Percentiles rank a stretch among this genome's conserved stretches.
Conservation (phyloP, 305 asterid genomes). For the Stenogyne calaminthoides region DNA sequence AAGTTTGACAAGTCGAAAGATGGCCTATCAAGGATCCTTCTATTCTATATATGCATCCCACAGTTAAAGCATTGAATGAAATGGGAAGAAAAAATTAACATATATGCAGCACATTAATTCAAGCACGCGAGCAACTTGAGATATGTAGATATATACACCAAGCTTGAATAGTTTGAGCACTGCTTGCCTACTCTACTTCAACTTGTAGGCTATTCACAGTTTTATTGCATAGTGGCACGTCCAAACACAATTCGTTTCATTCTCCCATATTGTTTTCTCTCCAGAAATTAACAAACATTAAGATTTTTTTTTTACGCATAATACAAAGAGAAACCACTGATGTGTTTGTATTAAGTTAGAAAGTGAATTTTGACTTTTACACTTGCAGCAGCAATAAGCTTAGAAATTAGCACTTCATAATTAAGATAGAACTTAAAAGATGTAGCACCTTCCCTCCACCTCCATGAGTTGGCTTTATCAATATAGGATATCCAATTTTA, state of each 20-base stretch:
- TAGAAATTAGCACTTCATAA: conserved; percentile 11
- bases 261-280: background rate
- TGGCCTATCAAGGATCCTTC: background rate
- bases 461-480: conserved; percentile 98
- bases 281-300: background rate
- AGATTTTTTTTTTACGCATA: background rate
- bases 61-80: background rate
- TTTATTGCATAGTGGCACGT: conserved; percentile 18
- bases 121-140: conserved; percentile 26
- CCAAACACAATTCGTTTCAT: conserved; percentile 2
- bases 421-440: conserved; percentile 24
- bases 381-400: conserved; percentile 22
- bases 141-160: conserved; percentile 1
- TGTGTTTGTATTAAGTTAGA: conserved; percentile 1
- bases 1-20: conserved; percentile 18
- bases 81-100: background rate
- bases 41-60: background rate
- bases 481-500: conserved; percentile 89
- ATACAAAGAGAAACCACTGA: background rate
- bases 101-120: background rate
- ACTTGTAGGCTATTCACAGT: conserved; percentile 12
- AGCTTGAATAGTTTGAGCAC: conserved; percentile 19
- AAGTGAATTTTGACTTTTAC: background rate
- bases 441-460: conserved; percentile 95
- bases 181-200: background rate